phyloP scores from a whole-genome alignment of 495 filamentous ascomycete genomes.

The Tuber indicum region DNA sequence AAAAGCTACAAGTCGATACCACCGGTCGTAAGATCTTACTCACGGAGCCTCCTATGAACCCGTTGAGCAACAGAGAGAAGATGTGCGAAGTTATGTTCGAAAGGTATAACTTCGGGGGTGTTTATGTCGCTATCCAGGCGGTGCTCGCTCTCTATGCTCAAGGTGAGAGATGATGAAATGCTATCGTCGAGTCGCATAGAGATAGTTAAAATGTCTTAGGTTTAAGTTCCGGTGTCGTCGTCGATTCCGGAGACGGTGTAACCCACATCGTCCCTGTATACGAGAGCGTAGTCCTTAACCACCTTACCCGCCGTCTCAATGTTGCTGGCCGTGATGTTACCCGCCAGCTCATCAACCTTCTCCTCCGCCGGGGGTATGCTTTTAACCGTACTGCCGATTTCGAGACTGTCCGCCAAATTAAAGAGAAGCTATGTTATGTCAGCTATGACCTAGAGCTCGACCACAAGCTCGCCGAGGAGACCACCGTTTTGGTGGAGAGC shows the following conservation, averaged over 20 bases:
- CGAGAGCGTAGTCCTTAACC: conserved; percentile 93
- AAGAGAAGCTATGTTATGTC: conserved; percentile 99
- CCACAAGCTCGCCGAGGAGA: conserved; percentile 92
- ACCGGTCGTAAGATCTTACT: conserved; percentile 93
- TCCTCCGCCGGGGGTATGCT: conserved; percentile 91
- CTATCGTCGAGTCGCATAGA: background rate
- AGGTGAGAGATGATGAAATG: conserved; percentile 50
- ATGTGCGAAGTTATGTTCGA: conserved; percentile 99
- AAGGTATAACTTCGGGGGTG: conserved; percentile 87
- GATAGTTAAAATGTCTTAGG: conserved; percentile 48
- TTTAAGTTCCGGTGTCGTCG: conserved; percentile 90
- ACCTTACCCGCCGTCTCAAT: conserved; percentile 86
- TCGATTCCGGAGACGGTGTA: conserved; percentile 96
- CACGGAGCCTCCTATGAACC: conserved; percentile 97
- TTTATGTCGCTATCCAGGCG: conserved; percentile 97
- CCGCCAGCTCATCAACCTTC: conserved; percentile 89
- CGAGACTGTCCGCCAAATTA: conserved; percentile 97
- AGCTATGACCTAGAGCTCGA: conserved; percentile 97
- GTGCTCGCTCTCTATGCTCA: conserved; percentile 97
- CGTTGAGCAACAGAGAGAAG: conserved; percentile 85
- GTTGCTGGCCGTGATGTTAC: conserved; percentile 97
- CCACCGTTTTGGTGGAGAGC: conserved; percentile 91
- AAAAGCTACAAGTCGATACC: conserved; percentile 90
- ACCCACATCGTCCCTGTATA: conserved; percentile 98
- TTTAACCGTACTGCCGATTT: conserved; percentile 98